Percentiles rank a stretch among this genome's conserved stretches.
Evolutionary conservation across 163 green algal genomes (phyloP).

Genomic region (Scenedesmus sp.): DNA sequence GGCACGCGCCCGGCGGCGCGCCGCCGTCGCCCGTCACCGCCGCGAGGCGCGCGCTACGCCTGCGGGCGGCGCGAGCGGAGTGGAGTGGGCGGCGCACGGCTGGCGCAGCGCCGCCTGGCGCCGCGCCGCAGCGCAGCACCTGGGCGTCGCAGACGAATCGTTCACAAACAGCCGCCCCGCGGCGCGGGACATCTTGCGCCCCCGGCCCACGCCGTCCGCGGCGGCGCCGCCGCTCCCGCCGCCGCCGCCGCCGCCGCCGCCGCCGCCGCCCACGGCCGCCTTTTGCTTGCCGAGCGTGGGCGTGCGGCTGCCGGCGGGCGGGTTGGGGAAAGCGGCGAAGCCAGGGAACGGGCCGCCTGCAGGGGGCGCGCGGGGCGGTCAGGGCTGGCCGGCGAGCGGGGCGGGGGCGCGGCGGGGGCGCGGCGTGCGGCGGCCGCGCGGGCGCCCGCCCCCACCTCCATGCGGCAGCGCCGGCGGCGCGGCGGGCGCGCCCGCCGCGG

Average conservation of each 20-base stretch:
- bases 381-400: too few species aligned
- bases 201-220: not conserved
- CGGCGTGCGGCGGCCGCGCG: too few species aligned
- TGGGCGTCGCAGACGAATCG: conserved; percentile 6
- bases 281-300: conserved; percentile 39
- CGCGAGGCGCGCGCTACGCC: conserved; percentile 51
- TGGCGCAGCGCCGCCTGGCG: too few species aligned
- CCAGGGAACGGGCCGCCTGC: conserved; percentile 37
- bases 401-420: too few species aligned
- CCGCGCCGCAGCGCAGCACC: too few species aligned
- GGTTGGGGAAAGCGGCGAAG: conserved; percentile 10
- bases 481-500: conserved; percentile 32
- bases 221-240: not conserved
- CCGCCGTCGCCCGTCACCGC: conserved; percentile 24
- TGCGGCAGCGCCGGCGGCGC: conserved; percentile 37
- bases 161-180: conserved; percentile 38
- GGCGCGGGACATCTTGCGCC: conserved; percentile 50
- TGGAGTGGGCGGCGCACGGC: not conserved
- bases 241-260: not conserved
- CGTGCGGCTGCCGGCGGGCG: conserved; percentile 33
- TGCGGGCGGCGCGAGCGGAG: too few species aligned
- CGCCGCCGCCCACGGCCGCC: not conserved
- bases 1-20: not conserved
- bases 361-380: too few species aligned
- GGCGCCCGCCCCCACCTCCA: not conserved